Evolutionary conservation across 139 green algal species (phyloP).

Genomic region (Gonium pectorale): DNA sequence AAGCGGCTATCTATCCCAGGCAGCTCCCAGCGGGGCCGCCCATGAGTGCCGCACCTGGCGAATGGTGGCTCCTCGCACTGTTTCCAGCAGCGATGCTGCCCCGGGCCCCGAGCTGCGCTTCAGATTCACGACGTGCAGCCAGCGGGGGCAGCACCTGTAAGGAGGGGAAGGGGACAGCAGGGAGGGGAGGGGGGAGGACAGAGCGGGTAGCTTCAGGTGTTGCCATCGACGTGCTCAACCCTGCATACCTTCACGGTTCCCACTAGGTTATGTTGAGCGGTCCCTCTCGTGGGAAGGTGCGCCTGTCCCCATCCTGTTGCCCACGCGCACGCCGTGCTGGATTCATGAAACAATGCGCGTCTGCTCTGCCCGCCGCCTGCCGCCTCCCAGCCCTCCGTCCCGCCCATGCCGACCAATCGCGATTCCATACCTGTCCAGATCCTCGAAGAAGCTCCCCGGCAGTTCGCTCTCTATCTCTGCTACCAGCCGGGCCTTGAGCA

Average conservation of each 20-base stretch:
- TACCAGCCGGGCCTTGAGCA: conserved; percentile 30
- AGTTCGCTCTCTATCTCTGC: conserved; percentile 24
- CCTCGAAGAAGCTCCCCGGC: conserved; percentile 9
- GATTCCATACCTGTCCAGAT: not conserved
- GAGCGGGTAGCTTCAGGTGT: not conserved
- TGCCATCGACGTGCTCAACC: no score
- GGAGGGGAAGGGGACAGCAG: not conserved
- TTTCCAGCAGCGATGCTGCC: conserved; percentile 7
- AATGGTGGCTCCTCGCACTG: not conserved
- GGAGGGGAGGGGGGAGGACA: not conserved
- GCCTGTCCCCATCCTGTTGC: no score
- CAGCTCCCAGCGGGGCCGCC: not conserved
- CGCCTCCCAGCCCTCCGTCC: no score
- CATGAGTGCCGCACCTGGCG: not conserved
- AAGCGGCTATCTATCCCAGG: no score
- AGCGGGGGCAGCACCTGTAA: not conserved
- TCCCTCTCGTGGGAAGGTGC: no score
- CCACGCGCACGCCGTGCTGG: no score
- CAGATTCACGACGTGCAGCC: conserved; percentile 15
- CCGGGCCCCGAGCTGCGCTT: conserved; percentile 6
- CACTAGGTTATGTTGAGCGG: no score
- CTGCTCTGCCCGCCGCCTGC: not conserved
- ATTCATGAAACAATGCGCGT: no score
- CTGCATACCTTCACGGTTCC: no score
- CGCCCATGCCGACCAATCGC: no score